A percentile compares a stretch with the other conserved stretches of the same genome.
phyloP scores from a whole-genome alignment of 306 rosid species.

The Inga oerstediana region DNA sequence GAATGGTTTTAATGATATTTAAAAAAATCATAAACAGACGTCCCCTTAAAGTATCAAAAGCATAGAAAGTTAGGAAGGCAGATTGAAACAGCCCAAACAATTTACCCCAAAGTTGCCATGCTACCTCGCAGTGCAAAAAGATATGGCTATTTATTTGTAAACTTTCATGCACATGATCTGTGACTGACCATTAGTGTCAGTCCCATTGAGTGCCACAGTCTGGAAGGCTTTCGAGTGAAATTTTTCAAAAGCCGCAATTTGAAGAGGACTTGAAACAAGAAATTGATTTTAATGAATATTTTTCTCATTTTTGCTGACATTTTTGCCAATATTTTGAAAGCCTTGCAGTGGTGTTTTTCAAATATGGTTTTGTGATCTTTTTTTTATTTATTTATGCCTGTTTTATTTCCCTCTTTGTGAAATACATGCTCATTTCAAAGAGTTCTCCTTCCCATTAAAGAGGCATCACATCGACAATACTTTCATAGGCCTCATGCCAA shows the following conservation, averaged over 20 bases:
- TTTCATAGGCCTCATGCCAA: not conserved
- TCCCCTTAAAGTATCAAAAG: too few relatives aligned
- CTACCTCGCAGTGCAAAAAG: not conserved
- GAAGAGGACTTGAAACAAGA: not conserved
- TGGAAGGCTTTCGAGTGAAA: not conserved
- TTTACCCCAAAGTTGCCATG: not conserved
- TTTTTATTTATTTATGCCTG: not conserved
- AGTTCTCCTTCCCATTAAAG: not conserved
- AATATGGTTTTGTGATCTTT: not conserved
- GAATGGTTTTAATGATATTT: slow-evolving; percentile 4
- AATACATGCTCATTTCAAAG: not conserved
- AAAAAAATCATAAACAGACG: not conserved
- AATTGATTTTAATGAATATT: not conserved
- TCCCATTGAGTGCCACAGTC: not conserved
- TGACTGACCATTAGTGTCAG: not conserved
- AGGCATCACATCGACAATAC: not conserved
- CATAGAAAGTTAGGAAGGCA: too few relatives aligned
- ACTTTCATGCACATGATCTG: not conserved
- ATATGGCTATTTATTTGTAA: not conserved
- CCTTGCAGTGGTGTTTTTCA: not conserved
- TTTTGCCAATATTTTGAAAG: slow-evolving; percentile 7
- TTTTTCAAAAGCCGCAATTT: not conserved
- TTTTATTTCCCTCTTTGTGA: not conserved
- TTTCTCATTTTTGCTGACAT: not conserved
- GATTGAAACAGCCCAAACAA: not conserved